Evolutionary conservation across 441 rosid species (phyloP).

Genomic region (Populus tomentosa): DNA sequence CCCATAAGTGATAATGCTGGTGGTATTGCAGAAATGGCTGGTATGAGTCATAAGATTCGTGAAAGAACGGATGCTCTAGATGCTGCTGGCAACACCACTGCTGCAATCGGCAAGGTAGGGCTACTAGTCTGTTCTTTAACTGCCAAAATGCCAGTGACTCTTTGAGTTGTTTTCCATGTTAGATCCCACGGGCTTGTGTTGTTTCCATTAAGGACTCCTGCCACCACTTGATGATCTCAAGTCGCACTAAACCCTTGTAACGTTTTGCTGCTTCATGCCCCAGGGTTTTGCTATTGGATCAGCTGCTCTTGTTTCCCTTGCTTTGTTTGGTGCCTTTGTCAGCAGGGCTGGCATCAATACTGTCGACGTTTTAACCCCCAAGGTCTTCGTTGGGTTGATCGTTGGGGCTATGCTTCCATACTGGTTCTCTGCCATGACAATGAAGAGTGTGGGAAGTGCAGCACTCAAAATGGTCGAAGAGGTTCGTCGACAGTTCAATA

Average conservation of each 20-base stretch:
- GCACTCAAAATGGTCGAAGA: background rate
- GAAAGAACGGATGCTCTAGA: slow-evolving; percentile 63
- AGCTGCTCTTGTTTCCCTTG: slow-evolving; percentile 64
- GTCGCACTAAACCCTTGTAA: too few species aligned
- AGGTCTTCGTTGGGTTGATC: slow-evolving; percentile 55
- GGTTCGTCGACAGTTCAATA: background rate
- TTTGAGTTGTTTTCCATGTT: background rate
- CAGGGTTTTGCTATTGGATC: slow-evolving; percentile 75
- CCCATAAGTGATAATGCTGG: slow-evolving; percentile 73
- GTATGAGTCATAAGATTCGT: slow-evolving; percentile 58
- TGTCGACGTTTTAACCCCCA: slow-evolving; percentile 62
- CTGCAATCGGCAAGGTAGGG: slow-evolving; percentile 69
- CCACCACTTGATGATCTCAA: too few species aligned
- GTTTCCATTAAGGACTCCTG: too few species aligned
- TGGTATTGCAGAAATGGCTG: slow-evolving; percentile 66
- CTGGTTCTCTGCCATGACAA: slow-evolving; percentile 77
- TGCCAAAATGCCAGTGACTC: background rate
- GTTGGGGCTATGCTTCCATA: slow-evolving; percentile 73
- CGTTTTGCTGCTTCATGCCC: background rate
- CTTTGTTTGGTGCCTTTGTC: slow-evolving; percentile 64
- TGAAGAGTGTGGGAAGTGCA: slow-evolving; percentile 28
- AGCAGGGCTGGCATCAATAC: slow-evolving; percentile 54
- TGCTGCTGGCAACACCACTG: slow-evolving; percentile 72
- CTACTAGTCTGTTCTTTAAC: background rate
- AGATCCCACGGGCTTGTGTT: background rate